phyloP scores from a whole-genome alignment of 768 basidiomycete genomes.

The Leucosporidium scottii region DNA sequence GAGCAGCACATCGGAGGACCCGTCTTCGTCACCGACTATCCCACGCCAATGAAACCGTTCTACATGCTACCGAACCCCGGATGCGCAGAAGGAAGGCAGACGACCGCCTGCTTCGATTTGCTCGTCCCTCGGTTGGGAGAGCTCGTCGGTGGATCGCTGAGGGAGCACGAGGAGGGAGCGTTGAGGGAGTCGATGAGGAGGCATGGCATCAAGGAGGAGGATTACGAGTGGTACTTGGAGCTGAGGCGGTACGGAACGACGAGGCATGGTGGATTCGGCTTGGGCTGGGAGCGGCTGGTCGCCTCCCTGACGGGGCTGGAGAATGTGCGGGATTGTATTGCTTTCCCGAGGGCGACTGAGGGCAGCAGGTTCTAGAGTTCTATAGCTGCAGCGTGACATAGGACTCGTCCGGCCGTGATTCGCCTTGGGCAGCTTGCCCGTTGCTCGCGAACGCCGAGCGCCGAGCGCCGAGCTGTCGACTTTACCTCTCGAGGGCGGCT shows the following conservation, averaged over 20 bases:
- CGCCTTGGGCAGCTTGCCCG: no score
- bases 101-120: slow-evolving; percentile 93
- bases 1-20: slow-evolving; percentile 62
- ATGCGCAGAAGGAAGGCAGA: slow-evolving; percentile 39
- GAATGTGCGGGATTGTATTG: slow-evolving; percentile 86
- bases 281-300: slow-evolving; percentile 88
- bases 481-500: no score
- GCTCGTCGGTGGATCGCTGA: slow-evolving; percentile 80
- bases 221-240: slow-evolving; percentile 62
- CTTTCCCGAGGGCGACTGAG: slow-evolving; percentile 61
- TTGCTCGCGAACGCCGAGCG: no score
- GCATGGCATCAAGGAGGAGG: slow-evolving; percentile 47
- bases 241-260: slow-evolving; percentile 75
- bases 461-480: no score
- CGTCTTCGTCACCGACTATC: slow-evolving; percentile 88
- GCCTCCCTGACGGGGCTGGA: slow-evolving; percentile 78
- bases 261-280: slow-evolving; percentile 89
- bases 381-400: no score
- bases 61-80: slow-evolving; percentile 64
- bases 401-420: no score
- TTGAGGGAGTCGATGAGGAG: slow-evolving; percentile 52
- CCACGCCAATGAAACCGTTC: slow-evolving; percentile 75
- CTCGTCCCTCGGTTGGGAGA: slow-evolving; percentile 83
- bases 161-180: slow-evolving; percentile 60
- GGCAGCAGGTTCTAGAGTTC: slow-evolving; percentile 24